Evolutionary conservation across 495 filamentous ascomycete genomes (phyloP), one percentile per base, ranked within the genome.

Genomic region (Aspergillus funiculosus): DNA sequence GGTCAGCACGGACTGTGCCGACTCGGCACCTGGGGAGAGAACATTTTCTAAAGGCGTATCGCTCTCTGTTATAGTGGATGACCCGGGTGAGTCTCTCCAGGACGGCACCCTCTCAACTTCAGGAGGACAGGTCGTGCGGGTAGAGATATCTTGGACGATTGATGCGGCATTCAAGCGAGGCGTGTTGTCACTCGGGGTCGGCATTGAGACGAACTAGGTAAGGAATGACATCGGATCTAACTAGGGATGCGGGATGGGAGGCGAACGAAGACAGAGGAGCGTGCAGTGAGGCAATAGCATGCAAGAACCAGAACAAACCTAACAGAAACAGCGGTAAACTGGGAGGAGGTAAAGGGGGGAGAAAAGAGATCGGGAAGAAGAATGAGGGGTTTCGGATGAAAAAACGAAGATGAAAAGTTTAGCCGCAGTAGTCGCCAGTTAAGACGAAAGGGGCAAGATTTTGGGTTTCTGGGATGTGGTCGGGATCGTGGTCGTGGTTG

Each of bases 71-170:
- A 50, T 5, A 37, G 53, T 39, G 17, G 51, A 50, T 15, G 51
- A 46, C 22, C 63, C 64, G 2, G 58, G 54, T 31, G 60, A 60
- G 43, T 66, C 64, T 62, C 61, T 63, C 68, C 70, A 72, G 51
- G 59, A 43, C 9, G 68, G 53, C 22, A 62, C 48, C 46, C 72
- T 60, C 46, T 74, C 69, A 20, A 60, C 49, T 45, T 82, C 79
- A 17, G 78, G 77, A 24, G 79, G 79, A 65, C 78, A 82, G 48
- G 75, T 71, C 31, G 72, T 63, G 58, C 74, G 78, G 48, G 62
- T 60, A 42, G 68, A 67, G 49, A 70, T 62, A 52, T 73, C 74
- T 42, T 62, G 68, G 60, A 51, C 61, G 64, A 69, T 74, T 58
- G 73, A 71, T 48, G 68, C 63, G 24, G 59, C 56, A 66, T 53